Base-by-base conservation (phyloP, 805 yeast species). In the Hanseniaspora singularis region DNA sequence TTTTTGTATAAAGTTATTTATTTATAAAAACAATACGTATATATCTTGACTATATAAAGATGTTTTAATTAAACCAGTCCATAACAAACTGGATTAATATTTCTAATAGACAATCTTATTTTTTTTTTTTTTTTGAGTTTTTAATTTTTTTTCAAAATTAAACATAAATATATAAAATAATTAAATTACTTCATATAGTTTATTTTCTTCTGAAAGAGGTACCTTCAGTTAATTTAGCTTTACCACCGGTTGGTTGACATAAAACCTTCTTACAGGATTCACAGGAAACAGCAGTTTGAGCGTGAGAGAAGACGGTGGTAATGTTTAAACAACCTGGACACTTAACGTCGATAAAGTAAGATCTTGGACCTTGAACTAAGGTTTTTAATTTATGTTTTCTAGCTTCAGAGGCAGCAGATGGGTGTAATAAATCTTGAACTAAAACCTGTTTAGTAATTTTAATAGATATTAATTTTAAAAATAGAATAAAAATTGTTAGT, bases 161-260 rank as follows among this genome's bases (percentile, higher is more conserved):
- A 19, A 36, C 14, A 36, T 23, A 36, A 14, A 23, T 23, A 15
- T 12, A 7, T 11, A 28, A 28, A 28, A 37, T 18, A 8, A 19
- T 7, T 34, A 15, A 10, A 8, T 31, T 31, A 7, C 3, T 18
- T 27, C 19, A 39, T n/a, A 15, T 27, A 37, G 53, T 58, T 81
- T 85, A 89, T 86, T 89, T 92, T 76, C 86, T 85, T 82, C 97
- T 87, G 92, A 87, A 92, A 64, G 98, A 92, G 69, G 94, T 84
- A 72, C 99, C 99, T 77, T 94, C 98, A 62, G 97, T 87, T 70
- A 92, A 80, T 74, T 82, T 87, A 67, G 97, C 96, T 80, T 92
- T 92, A 78, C 99, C 99, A 79, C 99, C 99, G 59, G 96, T 83
- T 69, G 99, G 99, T 66, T 92, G 81, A 76, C 97, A 88, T 68